Base-by-base conservation (phyloP, 768 basidiomycete genomes). In the Amyloporia xantha region DNA sequence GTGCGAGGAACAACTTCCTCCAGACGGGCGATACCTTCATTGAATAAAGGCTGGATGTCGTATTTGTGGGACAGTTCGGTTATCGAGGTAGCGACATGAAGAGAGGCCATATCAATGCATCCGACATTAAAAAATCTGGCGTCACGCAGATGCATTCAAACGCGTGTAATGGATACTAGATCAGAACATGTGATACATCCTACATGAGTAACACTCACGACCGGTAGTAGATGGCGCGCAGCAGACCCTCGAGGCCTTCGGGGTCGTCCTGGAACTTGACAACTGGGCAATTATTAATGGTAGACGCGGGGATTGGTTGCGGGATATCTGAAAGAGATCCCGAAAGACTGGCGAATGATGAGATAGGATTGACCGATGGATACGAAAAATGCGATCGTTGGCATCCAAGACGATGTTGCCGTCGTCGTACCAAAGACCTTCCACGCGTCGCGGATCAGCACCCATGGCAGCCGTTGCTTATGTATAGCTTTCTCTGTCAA, bases 321-420 rank as follows among this genome's bases (percentile, higher is more conserved):
- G 54, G 51, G 5, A 56, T 9, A 2, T n/a, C n/a, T 25, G 36
- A 26, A 54, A 49, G 15, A 57, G 27, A 36, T 43, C 53, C 6
- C 45, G 41, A 38, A 59, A 53, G 2, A 56, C 49, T 3, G 43
- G 40, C 7, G 55, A 59, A 2, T 47, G 50, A 1, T 38, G 48
- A 13, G 55, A 33, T 4, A 59, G 48, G 20, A 56, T 11, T 17
- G 51, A 44, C 17, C 26, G 43, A 37, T 56, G 49, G 0, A 59
- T 46, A 11, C 51, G 47, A 28, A 59, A 54, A 0, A 46, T 44
- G 20, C 41, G 40, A 2, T 40, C 36, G 2, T 38, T 15, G 2
- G 82, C 72, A 41, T 84, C 63, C 43, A 87, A 70, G 41, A 85
- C 66, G 40, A 86, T 66, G 56, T 84, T 87, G 11, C 86, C 86